A percentile compares a stretch with the other conserved stretches of the same genome.
Evolutionary conservation across 176 grass and related monocot species (phyloP).

Genomic region (Musa beccarii): DNA sequence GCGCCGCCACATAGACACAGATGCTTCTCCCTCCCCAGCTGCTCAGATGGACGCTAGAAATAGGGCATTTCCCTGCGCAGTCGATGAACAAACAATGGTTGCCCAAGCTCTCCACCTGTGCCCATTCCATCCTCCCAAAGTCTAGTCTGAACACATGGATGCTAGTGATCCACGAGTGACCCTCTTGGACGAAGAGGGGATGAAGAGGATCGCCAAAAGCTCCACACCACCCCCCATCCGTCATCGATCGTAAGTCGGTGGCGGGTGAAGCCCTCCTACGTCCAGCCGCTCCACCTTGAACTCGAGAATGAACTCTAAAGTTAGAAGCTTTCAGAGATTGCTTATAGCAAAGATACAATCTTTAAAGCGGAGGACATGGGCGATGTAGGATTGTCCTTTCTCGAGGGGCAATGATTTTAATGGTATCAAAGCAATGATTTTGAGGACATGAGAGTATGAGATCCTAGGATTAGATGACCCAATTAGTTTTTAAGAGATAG

Average conservation of each 20-base stretch:
- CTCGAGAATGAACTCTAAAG: conserved; percentile 7
- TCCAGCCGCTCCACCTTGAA: neutral
- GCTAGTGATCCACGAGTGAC: neutral
- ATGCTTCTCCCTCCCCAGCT: conserved; percentile 20
- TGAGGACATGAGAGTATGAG: no score
- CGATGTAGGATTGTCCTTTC: conserved; percentile 1
- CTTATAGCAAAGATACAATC: neutral
- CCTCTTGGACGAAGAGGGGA: neutral
- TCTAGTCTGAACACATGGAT: conserved; percentile 15
- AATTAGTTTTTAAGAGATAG: no score
- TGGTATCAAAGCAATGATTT: no score
- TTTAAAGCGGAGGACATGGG: conserved; percentile 7
- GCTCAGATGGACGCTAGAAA: conserved; percentile 11
- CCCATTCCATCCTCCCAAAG: conserved; percentile 25
- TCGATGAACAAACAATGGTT: conserved; percentile 20
- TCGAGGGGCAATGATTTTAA: neutral
- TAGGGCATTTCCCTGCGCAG: conserved; percentile 12
- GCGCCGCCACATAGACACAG: conserved; percentile 10
- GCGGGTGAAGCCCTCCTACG: neutral
- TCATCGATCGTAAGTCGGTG: neutral
- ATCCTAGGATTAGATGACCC: no score
- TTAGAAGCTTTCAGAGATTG: neutral
- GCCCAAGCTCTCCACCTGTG: conserved; percentile 10
- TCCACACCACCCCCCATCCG: no score
- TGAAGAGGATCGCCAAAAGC: conserved; percentile 13